Base-by-base conservation (phyloP, 83 land plant species). In the Picea engelmannii region DNA sequence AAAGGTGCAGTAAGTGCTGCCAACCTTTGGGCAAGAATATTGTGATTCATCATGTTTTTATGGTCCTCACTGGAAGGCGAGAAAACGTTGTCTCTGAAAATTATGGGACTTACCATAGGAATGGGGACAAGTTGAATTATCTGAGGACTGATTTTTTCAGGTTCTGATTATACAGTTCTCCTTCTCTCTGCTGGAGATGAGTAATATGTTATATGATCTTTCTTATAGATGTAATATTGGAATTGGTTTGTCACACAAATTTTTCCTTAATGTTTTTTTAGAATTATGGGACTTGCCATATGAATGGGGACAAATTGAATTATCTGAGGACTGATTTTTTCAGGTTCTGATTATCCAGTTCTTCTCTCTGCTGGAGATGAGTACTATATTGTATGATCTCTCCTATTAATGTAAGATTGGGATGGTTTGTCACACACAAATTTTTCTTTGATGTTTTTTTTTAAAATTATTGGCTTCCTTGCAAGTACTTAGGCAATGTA, bases 351-450 rank as follows among this genome's bases (percentile, higher is more conserved):
- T 70, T 69, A 35, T 69, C 49, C 75, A 17, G 75, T 70, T 70
- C 23, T 70, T 11, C n/a, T 40, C 49, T 66, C 11, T 40, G 49
- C 18, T 70, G 44, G 9, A 70, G 49, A 70, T 69, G 47, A 69
- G n/a, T 70, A 55, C 18, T 70, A 44, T 40, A n/a, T 27, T 40
- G 40, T 70, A 38, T 70, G 75, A 70, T 66, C 4, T 70, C 75
- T 70, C 10, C 75, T 40, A 42, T 27, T 35, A 2, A 16, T 38
- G 40, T 68, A 68, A 68, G 6, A 16, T 42, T 70, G n/a, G 75
- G 75, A 18, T n/a, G 12, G 44, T 40, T 40, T 40, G n/a, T 40
- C 27, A 35, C 31, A 70, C 8, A 0, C 6, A 15, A 6, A 1
- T 40, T 40, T 40, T 70, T 40, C 44, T 17, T 40, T 18, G 4